Evolutionary conservation across 352 stramenopile genomes (phyloP).

Genomic region (Thalassiosira mediterranea): DNA sequence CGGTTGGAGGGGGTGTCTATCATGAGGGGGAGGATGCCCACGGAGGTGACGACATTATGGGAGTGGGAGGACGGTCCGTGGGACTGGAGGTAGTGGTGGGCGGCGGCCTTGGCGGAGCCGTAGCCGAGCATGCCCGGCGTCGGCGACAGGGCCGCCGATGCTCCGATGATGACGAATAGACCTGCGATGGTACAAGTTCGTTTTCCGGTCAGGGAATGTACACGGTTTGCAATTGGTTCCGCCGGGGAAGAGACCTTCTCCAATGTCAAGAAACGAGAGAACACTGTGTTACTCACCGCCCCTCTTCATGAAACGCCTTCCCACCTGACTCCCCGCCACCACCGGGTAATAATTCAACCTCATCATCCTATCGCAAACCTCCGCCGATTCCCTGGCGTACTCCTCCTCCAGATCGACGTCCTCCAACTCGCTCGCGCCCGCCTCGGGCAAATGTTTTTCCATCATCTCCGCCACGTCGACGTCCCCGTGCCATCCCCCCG

Average conservation of each 20-base stretch:
- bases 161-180: conserved; percentile 77
- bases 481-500: conserved; percentile 67
- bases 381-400: conserved; percentile 40
- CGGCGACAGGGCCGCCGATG: conserved; percentile 66
- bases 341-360: conserved; percentile 75
- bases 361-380: conserved; percentile 66
- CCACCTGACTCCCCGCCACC: conserved; percentile 64
- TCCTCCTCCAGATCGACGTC: conserved; percentile 24
- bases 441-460: background rate
- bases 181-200: too few relatives aligned
- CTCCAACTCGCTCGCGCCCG: conserved; percentile 2
- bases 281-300: conserved; percentile 42
- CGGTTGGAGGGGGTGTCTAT: conserved; percentile 78
- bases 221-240: too few relatives aligned
- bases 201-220: too few relatives aligned
- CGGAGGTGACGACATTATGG: conserved; percentile 44
- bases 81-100: conserved; percentile 72
- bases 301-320: conserved; percentile 53
- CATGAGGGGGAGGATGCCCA: conserved; percentile 76
- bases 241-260: too few relatives aligned
- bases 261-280: too few relatives aligned
- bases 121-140: conserved; percentile 82
- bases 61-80: conserved; percentile 48
- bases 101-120: conserved; percentile 64
- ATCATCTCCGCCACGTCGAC: conserved; percentile 11